Evolutionary conservation across 106 monocot species (phyloP), one percentile per base, ranked within the genome.

Genomic region (Acanthochlamys bracteata): DNA sequence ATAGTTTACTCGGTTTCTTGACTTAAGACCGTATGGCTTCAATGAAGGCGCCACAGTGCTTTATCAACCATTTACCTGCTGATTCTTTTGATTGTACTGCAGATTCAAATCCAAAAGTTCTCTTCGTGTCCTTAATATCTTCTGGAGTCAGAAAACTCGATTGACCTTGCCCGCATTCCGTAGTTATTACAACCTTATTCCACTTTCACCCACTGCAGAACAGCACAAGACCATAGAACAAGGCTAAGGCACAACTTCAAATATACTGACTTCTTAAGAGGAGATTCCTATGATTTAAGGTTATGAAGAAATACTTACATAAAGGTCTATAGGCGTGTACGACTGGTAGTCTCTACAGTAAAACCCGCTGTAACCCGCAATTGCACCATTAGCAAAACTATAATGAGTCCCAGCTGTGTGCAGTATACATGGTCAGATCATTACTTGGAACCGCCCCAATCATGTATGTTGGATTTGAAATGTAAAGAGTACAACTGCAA

Each of bases 311-410:
- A 59, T 57, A 72, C 81, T 72, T 72, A 85, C 85, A 69, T 78
- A 71, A 85, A 41, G 85, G 85, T 43, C 81, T 85, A 54, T 81
- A 85, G 20, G 85, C 69, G 59, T 85, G 85, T 65, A 81, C 85
- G 81, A 63, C 81, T 85, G 47, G 81, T 78, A 42, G 71, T 54
- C 14, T 81, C 85, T 9, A 86, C 78, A 55, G 86, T 86, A 66
- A 86, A 82, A 42, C 86, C 84, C 20, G 84, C n/a, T 86, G 25
- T 82, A 86, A 25, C 86, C 86, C 6, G 86, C 86, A 81, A 86
- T 86, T 42, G 86, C 86, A 57, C 86, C 86, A 70, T 86, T 81
- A 62, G 82, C 56, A 26, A 75, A 81, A 60, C 80, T 77, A 43
- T 84, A 80, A 24, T n/a, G n/a, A n/a, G n/a, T n/a, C 80, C 80